Evolutionary conservation across 805 yeast genomes (phyloP), one percentile per base, ranked within the genome.

Genomic region (Kregervanrija fluxuum): DNA sequence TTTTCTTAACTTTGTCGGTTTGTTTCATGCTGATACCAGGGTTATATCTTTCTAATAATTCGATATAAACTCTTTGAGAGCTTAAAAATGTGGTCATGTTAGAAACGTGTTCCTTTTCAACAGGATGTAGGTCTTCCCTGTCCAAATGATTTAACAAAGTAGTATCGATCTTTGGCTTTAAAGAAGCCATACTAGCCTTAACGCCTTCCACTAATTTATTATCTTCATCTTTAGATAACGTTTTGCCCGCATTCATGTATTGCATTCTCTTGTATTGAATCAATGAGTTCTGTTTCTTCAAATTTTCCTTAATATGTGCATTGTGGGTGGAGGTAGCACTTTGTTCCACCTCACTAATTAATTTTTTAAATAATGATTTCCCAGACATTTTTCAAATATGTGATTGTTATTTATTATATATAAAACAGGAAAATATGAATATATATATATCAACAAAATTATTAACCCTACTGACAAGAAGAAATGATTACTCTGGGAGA

Each of bases 21-120:
- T 85, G 95, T 22, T 80, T 74, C 79, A 84, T 77, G 22, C 77
- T 77, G 48, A 83, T 69, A 2, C 95, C 93, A 3, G 95, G 91
- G 56, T 90, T 87, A 64, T 91, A 93, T 53, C 95, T 74, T 53
- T 85, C 93, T 37, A 90, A 69, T 40, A 91, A 70, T 51, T 82
- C 90, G 48, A 78, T 79, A 65, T 88, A 91, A 11, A 71, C 77
- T 51, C 93, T 71, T 62, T 91, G 97, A 49, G 82, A 77, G 42
- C 71, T 69, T 43, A 91, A 66, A 58, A 78, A 91, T 9, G 71
- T 66, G 4, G 76, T 67, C 11, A 85, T 72, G 56, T 85, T 89
- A n/a, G 60, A 53, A 39, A 82, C 63, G 54, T 81, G 80, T 32
- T 63, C 53, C 44, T 49, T 48, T 35, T 57, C 60, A 11, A 53